Base-by-base conservation (phyloP, 2,329 filamentous ascomycete genomes). In the Remersonia thermophila region DNA sequence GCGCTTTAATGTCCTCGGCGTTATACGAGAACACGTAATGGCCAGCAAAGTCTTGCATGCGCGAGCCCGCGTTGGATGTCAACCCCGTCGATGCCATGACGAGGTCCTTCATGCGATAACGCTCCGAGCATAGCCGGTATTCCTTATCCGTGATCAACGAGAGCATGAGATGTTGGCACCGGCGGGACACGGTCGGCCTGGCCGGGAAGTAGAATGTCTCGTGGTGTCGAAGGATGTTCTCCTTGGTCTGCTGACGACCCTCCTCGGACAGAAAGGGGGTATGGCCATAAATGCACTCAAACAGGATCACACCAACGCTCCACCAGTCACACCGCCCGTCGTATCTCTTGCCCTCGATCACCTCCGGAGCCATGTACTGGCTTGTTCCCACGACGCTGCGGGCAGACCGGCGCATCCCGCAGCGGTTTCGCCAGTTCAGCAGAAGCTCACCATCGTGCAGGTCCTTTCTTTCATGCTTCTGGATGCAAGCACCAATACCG, bases 321-420 rank as follows among this genome's bases (percentile, higher is more conserved):
- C 83, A 96, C 85, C 73, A 96, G 59, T 96, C 89, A 59, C 89
- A 96, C 52, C 89, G 72, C 20, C 83, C 89, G 59, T 96, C 91
- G 56, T 96, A 96, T 27, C 70, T 62, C 33, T 85, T 72, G 18
- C 87, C 84, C 46, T 72, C 67, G 39, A 95, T 79, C 13, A 96
- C 83, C 62, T 96, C 91, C 2, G 89, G 89, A 1, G 91, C 89
- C 91, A 95, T 96, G 62, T 96, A 96, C 54, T 95, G 89, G 55
- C 86, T 94, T 2, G 91, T 96, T 2, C 89, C 89, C 9, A 96
- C 89, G 1, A 94, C 77, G 31, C 86, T 94, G 47, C 78, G 74
- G 1, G 89, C 89, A 25, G 84, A 70, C 25, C 73, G 72, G 27
- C 85, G 76, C 47, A 77, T 80, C 17, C 80, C 72, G 43, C 67